Conservation (phyloP, 352 stramenopile genomes). For the Phytophthora pistaciae region DNA sequence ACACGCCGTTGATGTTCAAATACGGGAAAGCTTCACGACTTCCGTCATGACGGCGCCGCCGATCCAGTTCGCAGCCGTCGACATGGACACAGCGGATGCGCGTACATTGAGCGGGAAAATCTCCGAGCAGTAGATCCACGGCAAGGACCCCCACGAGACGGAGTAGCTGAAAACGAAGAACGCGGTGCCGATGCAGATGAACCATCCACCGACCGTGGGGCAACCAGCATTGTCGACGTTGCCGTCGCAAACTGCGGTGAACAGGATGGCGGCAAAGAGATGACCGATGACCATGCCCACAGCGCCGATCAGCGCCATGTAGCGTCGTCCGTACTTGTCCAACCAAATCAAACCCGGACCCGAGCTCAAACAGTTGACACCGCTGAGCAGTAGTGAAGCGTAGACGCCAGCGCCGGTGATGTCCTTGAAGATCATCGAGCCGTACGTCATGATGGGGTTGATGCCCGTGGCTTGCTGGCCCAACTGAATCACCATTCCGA, state of each 20-base stretch:
- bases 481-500: constrained; percentile 42
- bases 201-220: constrained; percentile 40
- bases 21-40: constrained; percentile 40
- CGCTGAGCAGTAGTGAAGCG: constrained; percentile 35
- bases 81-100: constrained; percentile 52
- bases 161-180: constrained; percentile 53
- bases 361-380: constrained; percentile 42
- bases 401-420: constrained; percentile 40
- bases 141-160: constrained; percentile 36
- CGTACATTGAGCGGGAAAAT: constrained; percentile 67
- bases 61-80: constrained; percentile 52
- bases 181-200: constrained; percentile 47
- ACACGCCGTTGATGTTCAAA: constrained; percentile 44
- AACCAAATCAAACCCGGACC: constrained; percentile 43
- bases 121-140: constrained; percentile 70
- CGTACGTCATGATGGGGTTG: constrained; percentile 50
- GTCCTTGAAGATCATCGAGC: constrained; percentile 44
- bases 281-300: constrained; percentile 55
- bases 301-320: constrained; percentile 44
- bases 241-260: constrained; percentile 37
- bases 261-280: constrained; percentile 45
- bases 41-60: constrained; percentile 52
- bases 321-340: constrained; percentile 44
- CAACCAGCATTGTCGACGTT: constrained; percentile 39
- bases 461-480: constrained; percentile 47